Evolutionary conservation across 1,139 yeast genomes (phyloP).

Genomic region (Casaregolazyma lundiana): DNA sequence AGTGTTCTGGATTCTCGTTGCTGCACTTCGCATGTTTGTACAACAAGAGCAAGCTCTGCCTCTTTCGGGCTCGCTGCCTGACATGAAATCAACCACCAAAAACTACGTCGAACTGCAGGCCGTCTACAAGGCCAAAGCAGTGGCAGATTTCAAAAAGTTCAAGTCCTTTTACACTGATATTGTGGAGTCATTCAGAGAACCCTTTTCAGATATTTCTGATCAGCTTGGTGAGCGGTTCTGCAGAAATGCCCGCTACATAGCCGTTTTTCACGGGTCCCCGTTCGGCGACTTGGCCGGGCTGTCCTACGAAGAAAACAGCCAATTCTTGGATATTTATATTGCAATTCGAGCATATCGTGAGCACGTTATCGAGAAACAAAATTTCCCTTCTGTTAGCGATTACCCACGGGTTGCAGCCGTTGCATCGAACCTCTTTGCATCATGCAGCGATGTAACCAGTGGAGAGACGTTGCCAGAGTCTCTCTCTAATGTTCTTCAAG

Average conservation of each 20-base stretch:
- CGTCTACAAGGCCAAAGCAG: constrained; percentile 56
- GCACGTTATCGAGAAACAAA: neutral
- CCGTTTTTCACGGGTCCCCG: constrained; percentile 30
- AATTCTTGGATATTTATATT: constrained; percentile 4
- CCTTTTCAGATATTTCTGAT: constrained; percentile 28
- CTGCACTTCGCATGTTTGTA: constrained; percentile 53
- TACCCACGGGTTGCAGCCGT: neutral
- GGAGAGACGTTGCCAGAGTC: constrained; percentile 25
- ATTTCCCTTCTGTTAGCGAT: neutral
- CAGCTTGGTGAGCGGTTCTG: constrained; percentile 51
- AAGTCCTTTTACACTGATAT: constrained; percentile 34
- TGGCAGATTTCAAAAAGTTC: constrained; percentile 45
- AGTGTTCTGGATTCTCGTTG: constrained; percentile 59
- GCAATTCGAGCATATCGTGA: constrained; percentile 3
- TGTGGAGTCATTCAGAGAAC: constrained; percentile 25
- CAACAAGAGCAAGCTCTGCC: constrained; percentile 46
- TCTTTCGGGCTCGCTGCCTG: constrained; percentile 72
- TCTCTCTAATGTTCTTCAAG: constrained; percentile 19
- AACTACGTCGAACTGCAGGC: constrained; percentile 56
- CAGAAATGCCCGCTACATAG: constrained; percentile 48
- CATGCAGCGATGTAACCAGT: constrained; percentile 2
- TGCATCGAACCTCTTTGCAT: neutral
- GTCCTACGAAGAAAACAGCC: neutral
- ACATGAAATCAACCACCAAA: constrained; percentile 78
- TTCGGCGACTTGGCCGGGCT: neutral